Conservation (phyloP, 352 stramenopile genomes). For the Phytophthora pini region DNA sequence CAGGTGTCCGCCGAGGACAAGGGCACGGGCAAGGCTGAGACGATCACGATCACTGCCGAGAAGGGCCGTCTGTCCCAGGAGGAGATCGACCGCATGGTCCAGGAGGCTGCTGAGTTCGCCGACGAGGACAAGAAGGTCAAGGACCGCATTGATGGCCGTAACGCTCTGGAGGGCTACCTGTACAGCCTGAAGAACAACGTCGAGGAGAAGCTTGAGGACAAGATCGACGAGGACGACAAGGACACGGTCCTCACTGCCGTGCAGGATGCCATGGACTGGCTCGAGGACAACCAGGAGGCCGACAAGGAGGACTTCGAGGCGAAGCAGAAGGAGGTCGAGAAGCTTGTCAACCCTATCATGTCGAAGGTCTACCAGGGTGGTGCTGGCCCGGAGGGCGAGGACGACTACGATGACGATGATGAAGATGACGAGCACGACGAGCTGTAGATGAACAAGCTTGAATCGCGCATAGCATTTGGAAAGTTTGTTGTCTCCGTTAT, state of each 20-base stretch:
- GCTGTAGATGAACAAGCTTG: constrained; percentile 81
- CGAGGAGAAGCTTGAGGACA: constrained; percentile 95
- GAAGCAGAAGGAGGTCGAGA: constrained; percentile 99
- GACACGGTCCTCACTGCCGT: constrained; percentile 90
- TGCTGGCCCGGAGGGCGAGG: constrained; percentile 68
- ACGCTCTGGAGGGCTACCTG: constrained; percentile 97
- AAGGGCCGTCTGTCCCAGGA: constrained; percentile 98
- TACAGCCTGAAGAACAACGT: constrained; percentile 96
- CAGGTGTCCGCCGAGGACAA: constrained; percentile 98
- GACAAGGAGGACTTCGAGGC: constrained; percentile 97
- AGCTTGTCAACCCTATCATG: constrained; percentile 99
- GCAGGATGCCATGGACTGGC: constrained; percentile 99
- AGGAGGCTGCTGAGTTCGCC: constrained; percentile 98
- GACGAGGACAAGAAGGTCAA: constrained; percentile 99
- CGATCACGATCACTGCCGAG: constrained; percentile 99
- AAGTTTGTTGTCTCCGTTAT: constrained; percentile 45
- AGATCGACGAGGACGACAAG: constrained; percentile 96
- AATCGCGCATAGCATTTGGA: constrained; percentile 35
- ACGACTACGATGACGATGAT: constrained; percentile 86
- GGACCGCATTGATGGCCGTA: constrained; percentile 96
- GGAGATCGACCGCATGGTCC: constrained; percentile 99
- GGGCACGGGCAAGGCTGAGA: constrained; percentile 97
- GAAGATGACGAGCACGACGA: constrained; percentile 93
- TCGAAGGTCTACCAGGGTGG: constrained; percentile 95
- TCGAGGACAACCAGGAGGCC: constrained; percentile 99